phyloP scores from a whole-genome alignment of 2,329 filamentous ascomycete species.

The Pyricularia pennisetigena region DNA sequence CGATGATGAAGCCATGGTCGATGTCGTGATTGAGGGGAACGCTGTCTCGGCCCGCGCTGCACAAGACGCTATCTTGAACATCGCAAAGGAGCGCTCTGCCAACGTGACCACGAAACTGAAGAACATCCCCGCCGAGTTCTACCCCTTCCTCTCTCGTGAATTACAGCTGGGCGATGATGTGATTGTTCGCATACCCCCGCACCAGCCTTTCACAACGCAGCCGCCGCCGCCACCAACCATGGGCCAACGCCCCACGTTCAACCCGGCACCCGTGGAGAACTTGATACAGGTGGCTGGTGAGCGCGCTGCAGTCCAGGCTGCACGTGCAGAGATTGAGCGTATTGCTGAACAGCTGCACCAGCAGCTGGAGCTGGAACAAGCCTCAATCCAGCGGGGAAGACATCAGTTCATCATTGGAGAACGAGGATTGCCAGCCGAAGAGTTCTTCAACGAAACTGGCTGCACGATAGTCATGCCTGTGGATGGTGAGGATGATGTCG shows the following conservation, averaged over 20 bases:
- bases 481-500: constrained; percentile 68
- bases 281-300: constrained; percentile 84
- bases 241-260: constrained; percentile 60
- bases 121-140: constrained; percentile 83
- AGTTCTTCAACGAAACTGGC: constrained; percentile 85
- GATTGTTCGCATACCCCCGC: constrained; percentile 72
- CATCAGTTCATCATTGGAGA: constrained; percentile 95
- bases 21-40: constrained; percentile 86
- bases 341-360: constrained; percentile 66
- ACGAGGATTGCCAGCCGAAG: constrained; percentile 65
- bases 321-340: constrained; percentile 70
- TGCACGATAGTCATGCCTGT: constrained; percentile 77
- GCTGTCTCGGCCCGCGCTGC: constrained; percentile 78
- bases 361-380: constrained; percentile 66
- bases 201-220: constrained; percentile 64
- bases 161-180: constrained; percentile 25
- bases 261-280: constrained; percentile 58
- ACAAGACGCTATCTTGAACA: constrained; percentile 72
- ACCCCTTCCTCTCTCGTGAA: constrained; percentile 84
- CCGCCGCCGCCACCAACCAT: constrained; percentile 51
- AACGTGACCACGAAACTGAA: constrained; percentile 74
- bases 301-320: constrained; percentile 69
- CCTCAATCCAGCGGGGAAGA: constrained; percentile 73
- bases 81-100: constrained; percentile 76
- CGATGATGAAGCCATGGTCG: constrained; percentile 72